Base-by-base conservation (phyloP, 768 basidiomycete species). In the Tulasnella sp. region DNA sequence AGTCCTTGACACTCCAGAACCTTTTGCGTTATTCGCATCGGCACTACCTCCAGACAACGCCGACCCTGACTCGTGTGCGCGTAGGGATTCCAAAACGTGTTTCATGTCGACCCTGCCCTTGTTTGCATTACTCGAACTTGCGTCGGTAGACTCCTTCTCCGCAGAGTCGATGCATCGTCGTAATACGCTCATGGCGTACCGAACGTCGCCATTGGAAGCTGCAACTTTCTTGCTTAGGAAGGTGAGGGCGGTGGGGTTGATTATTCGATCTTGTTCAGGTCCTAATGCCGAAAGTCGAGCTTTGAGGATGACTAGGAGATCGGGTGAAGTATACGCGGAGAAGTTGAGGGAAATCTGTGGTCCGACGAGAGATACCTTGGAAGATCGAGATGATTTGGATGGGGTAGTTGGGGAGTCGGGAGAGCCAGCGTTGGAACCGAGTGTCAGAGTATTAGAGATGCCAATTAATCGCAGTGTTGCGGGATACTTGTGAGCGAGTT, bases 391-490 rank as follows among this genome's bases (percentile, higher is more conserved):
- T 20, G 29, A 2, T 32, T 51, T 51, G 2, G 49, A 42, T 12
- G 49, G 49, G 3, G 49, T 51, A 33, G 49, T 12, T 13, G 49
- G 49, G 15, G 40, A 27, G 13, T 13, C 19, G 9, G 25, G 45
- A 8, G 13, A 4, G n/a, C n/a, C n/a, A 4, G 43, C 44, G 20
- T 53, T 45, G 16, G 53, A 28, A n/a, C 43, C 41, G 10, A 56
- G 37, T 29, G 53, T 54, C 9, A 56, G 40, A 24, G 57, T 50
- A 40, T 56, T 56, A n/a, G 55, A 56, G 37, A 56, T 56, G 42
- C 53, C 55, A 32, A 56, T 55, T 6, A 56, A 20, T 8, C 55
- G 55, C 24, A 56, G 53, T 16, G 55, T 27, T 16, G 27, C 13
- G 20, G 24, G 5, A 33, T 42, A 41, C 15, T 43, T 39, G 16